Evolutionary conservation across 2,329 filamentous ascomycete genomes (phyloP).

Genomic region (Fusarium stilboides): DNA sequence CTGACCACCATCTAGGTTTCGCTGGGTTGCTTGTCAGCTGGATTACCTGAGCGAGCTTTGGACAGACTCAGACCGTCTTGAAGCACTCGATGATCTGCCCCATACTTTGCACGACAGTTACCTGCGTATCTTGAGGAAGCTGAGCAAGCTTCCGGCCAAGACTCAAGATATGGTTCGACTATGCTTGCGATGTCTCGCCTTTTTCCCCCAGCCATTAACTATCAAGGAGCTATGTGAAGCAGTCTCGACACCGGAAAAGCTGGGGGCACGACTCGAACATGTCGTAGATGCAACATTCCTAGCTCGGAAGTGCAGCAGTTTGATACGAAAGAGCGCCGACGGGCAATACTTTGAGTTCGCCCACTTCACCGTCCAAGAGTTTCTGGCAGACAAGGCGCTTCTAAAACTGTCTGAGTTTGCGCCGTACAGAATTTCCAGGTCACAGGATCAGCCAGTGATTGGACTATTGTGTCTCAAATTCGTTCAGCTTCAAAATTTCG

Average conservation of each 20-base stretch:
- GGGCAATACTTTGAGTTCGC: conserved; percentile 1
- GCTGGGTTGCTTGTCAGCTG: conserved; percentile 37
- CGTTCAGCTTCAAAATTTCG: not conserved
- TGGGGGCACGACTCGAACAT: not conserved
- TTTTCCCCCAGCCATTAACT: rapidly evolving
- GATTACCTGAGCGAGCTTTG: conserved; percentile 29
- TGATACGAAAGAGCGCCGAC: conserved; percentile 14
- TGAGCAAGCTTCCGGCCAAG: not conserved
- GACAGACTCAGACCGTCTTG: conserved; percentile 11
- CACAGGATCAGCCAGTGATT: rapidly evolving
- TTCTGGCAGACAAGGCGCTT: not conserved
- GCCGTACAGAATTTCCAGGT: not conserved
- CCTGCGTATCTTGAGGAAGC: not conserved
- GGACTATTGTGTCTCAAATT: not conserved
- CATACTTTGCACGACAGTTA: conserved; percentile 12
- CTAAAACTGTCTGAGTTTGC: not conserved
- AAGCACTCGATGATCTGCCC: conserved; percentile 14
- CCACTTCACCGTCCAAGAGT: conserved; percentile 1
- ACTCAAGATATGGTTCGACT: conserved; percentile 1
- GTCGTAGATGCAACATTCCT: conserved; percentile 2
- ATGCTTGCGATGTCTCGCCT: conserved; percentile 9
- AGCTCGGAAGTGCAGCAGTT: conserved; percentile 10
- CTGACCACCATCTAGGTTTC: conserved; percentile 20
- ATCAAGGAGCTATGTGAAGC: conserved; percentile 6
- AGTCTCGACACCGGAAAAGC: not conserved